These are phyloP conservation scores for Actinomucor elegans DNA, from an alignment of 371 early-diverging fungal genomes.

Conservation along the genomic window DNA sequence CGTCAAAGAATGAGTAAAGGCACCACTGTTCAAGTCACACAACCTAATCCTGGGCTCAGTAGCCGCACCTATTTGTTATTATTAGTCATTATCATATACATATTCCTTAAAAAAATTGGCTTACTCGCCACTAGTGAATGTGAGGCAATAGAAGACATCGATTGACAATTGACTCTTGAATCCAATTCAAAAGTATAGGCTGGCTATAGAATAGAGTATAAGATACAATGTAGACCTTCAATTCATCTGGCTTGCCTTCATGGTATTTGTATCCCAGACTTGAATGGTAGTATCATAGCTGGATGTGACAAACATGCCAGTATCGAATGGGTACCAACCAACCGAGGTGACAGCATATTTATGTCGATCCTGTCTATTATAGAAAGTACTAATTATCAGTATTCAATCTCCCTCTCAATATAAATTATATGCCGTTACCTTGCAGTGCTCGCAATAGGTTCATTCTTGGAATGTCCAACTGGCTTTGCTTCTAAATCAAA, in stretches of 20 bases:
- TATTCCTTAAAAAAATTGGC: neutral
- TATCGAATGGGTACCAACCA: slow-evolving; percentile 85
- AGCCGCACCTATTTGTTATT: slow-evolving; percentile 47
- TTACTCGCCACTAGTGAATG: slow-evolving; percentile 83
- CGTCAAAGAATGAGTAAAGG: slow-evolving; percentile 69
- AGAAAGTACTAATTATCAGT: neutral
- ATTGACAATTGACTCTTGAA: slow-evolving; percentile 66
- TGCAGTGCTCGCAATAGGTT: slow-evolving; percentile 46
- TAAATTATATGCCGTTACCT: slow-evolving; percentile 33
- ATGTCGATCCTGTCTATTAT: slow-evolving; percentile 54
- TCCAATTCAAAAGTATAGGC: slow-evolving; percentile 51
- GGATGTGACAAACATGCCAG: slow-evolving; percentile 82
- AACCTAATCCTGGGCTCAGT: slow-evolving; percentile 71
- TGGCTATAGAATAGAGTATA: neutral
- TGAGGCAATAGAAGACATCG: slow-evolving; percentile 70
- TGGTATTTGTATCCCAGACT: slow-evolving; percentile 83
- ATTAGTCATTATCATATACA: neutral
- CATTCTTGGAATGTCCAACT: slow-evolving; percentile 36
- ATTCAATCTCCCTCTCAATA: neutral
- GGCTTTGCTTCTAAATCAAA: slow-evolving; percentile 64
- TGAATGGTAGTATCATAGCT: slow-evolving; percentile 80
- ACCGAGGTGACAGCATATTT: slow-evolving; percentile 68
- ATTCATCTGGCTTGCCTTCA: slow-evolving; percentile 48
- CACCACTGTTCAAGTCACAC: slow-evolving; percentile 79
- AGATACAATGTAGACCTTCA: neutral